Evolutionary conservation across 1,284 basidiomycete species (phyloP), one percentile per base, ranked within the genome.

Genomic region (Ganoderma boninense): DNA sequence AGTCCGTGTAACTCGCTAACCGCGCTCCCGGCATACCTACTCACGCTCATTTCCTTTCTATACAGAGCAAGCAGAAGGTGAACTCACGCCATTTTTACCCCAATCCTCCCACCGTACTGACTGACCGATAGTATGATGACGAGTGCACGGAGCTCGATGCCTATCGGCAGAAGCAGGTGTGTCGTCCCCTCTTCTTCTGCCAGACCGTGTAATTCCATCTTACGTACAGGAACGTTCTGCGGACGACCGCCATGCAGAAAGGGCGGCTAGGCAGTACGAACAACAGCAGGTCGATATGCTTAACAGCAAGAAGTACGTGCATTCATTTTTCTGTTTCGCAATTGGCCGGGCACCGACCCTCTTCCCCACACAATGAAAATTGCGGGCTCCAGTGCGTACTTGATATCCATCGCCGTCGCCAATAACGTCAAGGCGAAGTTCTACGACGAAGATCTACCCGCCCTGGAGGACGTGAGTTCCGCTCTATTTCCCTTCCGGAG

Each of bases 201-300:
- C 62, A 75, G 67, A 71, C 69, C 54, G 68, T 26, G 56, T 26
- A 42, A 40, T 18, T 14, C 56, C 42, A 23, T 29, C 65, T 44
- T 68, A 62, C 65, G 64, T 70, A 29, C 74, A 93, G 92, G 87
- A 86, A 68, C 89, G 90, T 67, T 87, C 89, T 57, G 84, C 85
- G 57, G 92, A 93, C 77, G 94, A 95, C 77, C 88, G 86, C 63
- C 93, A 95, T 72, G 90, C 91, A 29, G 92, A 92, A 65, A 87
- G 92, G 43, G 88, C 87, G 5, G 89, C 89, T 23, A 90, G 88
- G 79, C 92, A 94, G 75, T 88, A 88, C 66, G 92, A 94, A 72
- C 89, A 92, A 72, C 92, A 94, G 73, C 87, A 87, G 67, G 84
- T 85, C 52, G 92, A 95, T 60, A 94, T 95, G 92, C 80, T 90